A percentile compares a stretch with the other conserved stretches of the same genome.
These are phyloP conservation scores for Alloteropsis angusta DNA, from an alignment of 202 grass and related monocot genomes.

Conservation along the genomic window DNA sequence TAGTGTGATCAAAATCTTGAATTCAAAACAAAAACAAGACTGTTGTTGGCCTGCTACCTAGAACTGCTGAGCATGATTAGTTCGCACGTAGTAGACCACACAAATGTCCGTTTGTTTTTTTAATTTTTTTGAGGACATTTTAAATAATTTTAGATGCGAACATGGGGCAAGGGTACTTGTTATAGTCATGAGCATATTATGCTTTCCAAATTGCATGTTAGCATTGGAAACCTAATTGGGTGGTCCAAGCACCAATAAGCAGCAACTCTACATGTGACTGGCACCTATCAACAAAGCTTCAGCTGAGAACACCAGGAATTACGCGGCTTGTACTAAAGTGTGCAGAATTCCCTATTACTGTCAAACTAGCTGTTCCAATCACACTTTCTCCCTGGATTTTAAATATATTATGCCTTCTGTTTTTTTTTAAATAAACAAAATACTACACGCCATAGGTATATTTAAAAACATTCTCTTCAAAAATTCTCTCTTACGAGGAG, in stretches of 20 bases:
- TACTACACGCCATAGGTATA: background rate
- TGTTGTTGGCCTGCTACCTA: slow-evolving; percentile 5
- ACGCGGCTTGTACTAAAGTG: background rate
- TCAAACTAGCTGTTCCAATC: background rate
- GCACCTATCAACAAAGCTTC: slow-evolving; percentile 1
- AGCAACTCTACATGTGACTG: slow-evolving; percentile 7
- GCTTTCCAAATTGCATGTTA: background rate
- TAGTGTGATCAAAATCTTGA: background rate
- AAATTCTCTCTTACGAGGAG: background rate
- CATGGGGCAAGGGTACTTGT: background rate
- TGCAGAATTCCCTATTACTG: background rate
- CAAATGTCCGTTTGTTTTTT: background rate
- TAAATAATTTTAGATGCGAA: background rate
- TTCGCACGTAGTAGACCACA: slow-evolving; percentile 4
- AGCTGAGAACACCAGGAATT: background rate
- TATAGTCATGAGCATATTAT: slow-evolving; percentile 1
- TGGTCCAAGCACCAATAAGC: slow-evolving; percentile 12
- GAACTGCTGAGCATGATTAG: slow-evolving; percentile 17
- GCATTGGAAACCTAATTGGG: background rate
- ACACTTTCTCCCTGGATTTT: background rate
- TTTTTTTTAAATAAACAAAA: background rate
- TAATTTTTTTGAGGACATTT: background rate
- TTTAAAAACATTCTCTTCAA: background rate
- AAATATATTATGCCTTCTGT: background rate
- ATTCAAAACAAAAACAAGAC: background rate